These are phyloP conservation scores for Pichia heedii DNA, from an alignment of 805 yeast genomes.

Conservation along the genomic window DNA sequence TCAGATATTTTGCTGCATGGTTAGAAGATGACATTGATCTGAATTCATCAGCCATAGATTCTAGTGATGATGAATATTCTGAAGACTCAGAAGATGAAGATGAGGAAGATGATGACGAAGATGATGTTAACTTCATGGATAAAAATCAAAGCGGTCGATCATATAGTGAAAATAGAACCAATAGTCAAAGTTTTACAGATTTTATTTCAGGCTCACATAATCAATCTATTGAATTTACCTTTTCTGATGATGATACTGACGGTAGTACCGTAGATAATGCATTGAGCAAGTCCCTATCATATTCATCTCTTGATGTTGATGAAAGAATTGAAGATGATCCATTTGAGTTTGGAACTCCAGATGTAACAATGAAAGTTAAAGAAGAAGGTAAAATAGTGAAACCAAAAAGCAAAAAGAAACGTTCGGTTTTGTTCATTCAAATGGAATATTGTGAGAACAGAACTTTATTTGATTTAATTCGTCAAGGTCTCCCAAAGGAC, in stretches of 20 bases:
- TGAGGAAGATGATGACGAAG: conserved; percentile 19
- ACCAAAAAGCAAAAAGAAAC: conserved; percentile 24
- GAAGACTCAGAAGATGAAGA: conserved; percentile 19
- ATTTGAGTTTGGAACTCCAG: conserved; percentile 23
- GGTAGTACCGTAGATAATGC: conserved; percentile 19
- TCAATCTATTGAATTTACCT: conserved; percentile 49
- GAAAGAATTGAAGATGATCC: conserved; percentile 19
- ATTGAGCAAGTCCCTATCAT: conserved; percentile 17
- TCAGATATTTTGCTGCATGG: conserved; percentile 96
- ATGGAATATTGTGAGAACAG: conserved; percentile 98
- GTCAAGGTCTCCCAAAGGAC: conserved; percentile 60
- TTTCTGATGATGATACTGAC: conserved; percentile 29
- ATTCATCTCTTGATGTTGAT: conserved; percentile 12
- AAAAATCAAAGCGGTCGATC: conserved; percentile 7
- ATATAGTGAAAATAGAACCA: conserved; percentile 21
- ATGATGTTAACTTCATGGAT: conserved; percentile 1
- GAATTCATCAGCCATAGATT: conserved; percentile 20
- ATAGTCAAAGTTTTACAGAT: conserved; percentile 41
- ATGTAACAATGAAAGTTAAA: conserved; percentile 5
- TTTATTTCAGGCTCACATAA: conserved; percentile 57
- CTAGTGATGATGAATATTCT: conserved; percentile 17
- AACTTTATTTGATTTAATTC: conserved; percentile 75
- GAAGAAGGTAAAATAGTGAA: conserved; percentile 12
- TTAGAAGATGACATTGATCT: conserved; percentile 56
- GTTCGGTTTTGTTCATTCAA: conserved; percentile 81